Base-by-base conservation (phyloP, 495 filamentous ascomycete genomes). In the Lentithecium fluviatile region DNA sequence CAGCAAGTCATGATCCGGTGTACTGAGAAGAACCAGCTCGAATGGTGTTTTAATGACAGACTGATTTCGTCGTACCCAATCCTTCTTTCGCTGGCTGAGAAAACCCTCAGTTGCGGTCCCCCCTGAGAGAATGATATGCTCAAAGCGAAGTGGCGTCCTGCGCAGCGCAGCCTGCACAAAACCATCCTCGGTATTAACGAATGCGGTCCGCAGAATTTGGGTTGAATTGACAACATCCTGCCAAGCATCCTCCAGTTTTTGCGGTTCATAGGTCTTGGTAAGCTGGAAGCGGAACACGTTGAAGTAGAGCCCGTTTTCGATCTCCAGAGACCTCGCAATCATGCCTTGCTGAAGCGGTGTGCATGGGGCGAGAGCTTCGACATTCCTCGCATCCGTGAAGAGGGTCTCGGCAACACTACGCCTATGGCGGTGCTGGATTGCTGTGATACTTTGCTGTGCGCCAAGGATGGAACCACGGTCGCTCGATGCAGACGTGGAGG, bases 321-420 rank as follows among this genome's bases (percentile, higher is more conserved):
- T 79, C 2, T 79, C 74, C 6, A 83, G 71, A n/a, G 85, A 86
- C 45, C 83, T 79, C 19, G 85, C 82, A 45, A 94, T 84, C 75
- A 95, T 90, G 11, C 88, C 90, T 65, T 90, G 81, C 65, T 95
- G 90, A 1, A 94, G 74, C 0, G 89, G 79, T 0, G 90, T 90
- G 64, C 89, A 92, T 10, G 88, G 90, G 1, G 82, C 79, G 54
- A 95, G 83, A 29, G 78, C 78, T 64, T 91, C 83, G 10, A 95
- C 78, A n/a, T 83, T 74, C 19, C 74, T 61, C 5, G 66, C 60
- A 1, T 62, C 37, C 6, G 83, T 51, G 1, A 70, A 70, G 0
- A 90, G 73, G 2, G 71, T 72, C 23, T 75, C 73, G 23, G 79
- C 78, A 19, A 82, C 73, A 6, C 64, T 65, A 52, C 76, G 72